Evolutionary conservation across 106 monocot genomes (phyloP).

Genomic region (Allium sativum): DNA sequence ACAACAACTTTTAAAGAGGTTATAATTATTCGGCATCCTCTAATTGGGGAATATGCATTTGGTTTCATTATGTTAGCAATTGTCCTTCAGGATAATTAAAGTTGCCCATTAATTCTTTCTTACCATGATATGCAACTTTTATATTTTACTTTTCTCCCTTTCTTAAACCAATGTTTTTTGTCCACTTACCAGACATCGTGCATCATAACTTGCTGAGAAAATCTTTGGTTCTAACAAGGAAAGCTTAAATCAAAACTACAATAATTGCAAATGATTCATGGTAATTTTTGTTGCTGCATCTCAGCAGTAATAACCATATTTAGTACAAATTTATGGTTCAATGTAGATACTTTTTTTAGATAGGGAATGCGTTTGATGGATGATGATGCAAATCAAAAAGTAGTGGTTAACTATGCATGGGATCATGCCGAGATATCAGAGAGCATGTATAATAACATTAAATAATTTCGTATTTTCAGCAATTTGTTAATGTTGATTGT

Average conservation of each 20-base stretch:
- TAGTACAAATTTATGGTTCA: no score
- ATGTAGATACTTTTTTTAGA: conserved; percentile 17
- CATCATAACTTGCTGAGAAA: conserved; percentile 38
- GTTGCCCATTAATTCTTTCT: background rate
- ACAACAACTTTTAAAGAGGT: conserved; percentile 95
- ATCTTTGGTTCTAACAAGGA: conserved; percentile 29
- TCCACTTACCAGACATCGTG: no score
- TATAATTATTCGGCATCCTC: conserved; percentile 91
- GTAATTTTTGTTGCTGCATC: background rate
- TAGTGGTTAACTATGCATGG: conserved; percentile 91
- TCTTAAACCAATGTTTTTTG: background rate
- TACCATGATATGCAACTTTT: background rate
- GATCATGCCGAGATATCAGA: conserved; percentile 94
- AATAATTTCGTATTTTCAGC: conserved; percentile 70
- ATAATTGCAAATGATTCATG: conserved; percentile 46
- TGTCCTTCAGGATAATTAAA: conserved; percentile 57
- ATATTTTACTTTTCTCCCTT: background rate
- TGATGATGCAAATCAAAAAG: conserved; percentile 66
- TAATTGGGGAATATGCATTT: conserved; percentile 90
- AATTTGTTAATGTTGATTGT: conserved; percentile 15
- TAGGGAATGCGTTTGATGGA: conserved; percentile 88
- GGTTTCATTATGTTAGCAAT: conserved; percentile 81
- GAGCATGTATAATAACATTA: conserved; percentile 42
- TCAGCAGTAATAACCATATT: no score
- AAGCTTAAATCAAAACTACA: conserved; percentile 15